Evolutionary conservation across 257 asterid species (phyloP).

Genomic region (Nicotiana benthamiana): DNA sequence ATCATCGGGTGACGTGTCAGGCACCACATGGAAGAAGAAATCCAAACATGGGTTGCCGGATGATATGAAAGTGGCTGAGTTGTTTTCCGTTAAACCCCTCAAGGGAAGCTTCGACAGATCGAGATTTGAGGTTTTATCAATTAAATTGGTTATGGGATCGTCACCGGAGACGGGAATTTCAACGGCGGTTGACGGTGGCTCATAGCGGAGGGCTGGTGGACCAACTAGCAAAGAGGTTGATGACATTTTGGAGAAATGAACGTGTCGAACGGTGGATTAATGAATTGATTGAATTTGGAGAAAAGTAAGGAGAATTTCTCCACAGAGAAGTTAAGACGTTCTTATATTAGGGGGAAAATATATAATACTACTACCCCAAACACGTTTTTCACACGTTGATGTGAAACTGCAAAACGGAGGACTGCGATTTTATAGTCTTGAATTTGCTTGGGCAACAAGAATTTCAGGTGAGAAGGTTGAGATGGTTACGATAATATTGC

Average conservation of each 20-base stretch:
- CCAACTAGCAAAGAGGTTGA: neutral
- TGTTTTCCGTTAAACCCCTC: constrained; percentile 27
- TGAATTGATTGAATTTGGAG: no score
- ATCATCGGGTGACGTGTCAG: constrained; percentile 14
- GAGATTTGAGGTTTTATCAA: neutral
- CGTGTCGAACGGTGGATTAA: neutral
- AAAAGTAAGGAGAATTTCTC: no score
- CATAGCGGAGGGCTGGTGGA: neutral
- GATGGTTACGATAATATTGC: no score
- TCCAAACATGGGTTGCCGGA: constrained; percentile 32
- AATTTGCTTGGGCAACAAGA: neutral
- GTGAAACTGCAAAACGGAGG: neutral
- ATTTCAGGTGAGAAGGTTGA: neutral
- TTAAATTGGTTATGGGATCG: neutral
- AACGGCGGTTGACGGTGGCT: neutral
- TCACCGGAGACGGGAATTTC: neutral
- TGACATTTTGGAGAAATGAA: neutral
- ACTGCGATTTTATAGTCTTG: neutral
- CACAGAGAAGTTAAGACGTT: neutral
- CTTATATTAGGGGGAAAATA: neutral
- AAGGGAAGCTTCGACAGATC: neutral
- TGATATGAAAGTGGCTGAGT: constrained; percentile 25
- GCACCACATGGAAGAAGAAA: constrained; percentile 41
- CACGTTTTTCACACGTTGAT: neutral
- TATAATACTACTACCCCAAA: neutral